Conservation (phyloP, 2,329 filamentous ascomycete species). For the Phoma sp. region DNA sequence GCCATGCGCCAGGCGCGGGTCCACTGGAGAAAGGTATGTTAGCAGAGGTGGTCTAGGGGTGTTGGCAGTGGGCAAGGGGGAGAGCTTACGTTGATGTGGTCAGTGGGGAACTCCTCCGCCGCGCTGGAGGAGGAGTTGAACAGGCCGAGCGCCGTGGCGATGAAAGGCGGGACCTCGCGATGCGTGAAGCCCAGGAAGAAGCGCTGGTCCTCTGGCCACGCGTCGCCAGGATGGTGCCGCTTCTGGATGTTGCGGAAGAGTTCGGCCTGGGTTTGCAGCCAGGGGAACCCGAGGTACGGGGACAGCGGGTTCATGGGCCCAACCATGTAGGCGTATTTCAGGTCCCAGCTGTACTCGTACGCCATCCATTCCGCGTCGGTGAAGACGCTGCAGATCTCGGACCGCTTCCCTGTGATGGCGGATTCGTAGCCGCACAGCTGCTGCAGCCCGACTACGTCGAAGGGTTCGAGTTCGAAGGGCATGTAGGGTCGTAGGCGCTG, state of each 20-base stretch:
- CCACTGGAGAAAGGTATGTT: conserved; percentile 39
- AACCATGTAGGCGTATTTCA: conserved; percentile 68
- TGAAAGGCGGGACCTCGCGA: conserved; percentile 69
- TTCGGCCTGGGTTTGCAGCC: conserved; percentile 65
- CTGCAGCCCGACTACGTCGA: conserved; percentile 69
- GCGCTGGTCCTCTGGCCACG: conserved; percentile 55
- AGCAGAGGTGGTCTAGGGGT: background rate
- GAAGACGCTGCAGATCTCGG: conserved; percentile 63
- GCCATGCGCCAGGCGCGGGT: conserved; percentile 68
- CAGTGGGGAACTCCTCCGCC: conserved; percentile 66
- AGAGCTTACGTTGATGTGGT: conserved; percentile 55
- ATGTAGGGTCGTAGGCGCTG: conserved; percentile 31
- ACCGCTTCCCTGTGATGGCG: conserved; percentile 65
- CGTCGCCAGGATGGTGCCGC: conserved; percentile 50
- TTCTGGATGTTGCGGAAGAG: conserved; percentile 33
- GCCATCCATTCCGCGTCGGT: conserved; percentile 66
- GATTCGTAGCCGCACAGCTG: conserved; percentile 69
- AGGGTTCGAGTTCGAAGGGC: conserved; percentile 64
- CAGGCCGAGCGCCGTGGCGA: conserved; percentile 69
- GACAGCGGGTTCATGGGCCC: conserved; percentile 66
- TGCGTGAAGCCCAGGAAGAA: conserved; percentile 72
- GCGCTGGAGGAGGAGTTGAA: conserved; percentile 71
- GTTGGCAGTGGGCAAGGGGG: background rate
- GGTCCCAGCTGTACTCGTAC: conserved; percentile 68
- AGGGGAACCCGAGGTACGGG: conserved; percentile 67